Conservation (phyloP, 2,329 filamentous ascomycete species). For the Rhynchosporium graminicola region DNA sequence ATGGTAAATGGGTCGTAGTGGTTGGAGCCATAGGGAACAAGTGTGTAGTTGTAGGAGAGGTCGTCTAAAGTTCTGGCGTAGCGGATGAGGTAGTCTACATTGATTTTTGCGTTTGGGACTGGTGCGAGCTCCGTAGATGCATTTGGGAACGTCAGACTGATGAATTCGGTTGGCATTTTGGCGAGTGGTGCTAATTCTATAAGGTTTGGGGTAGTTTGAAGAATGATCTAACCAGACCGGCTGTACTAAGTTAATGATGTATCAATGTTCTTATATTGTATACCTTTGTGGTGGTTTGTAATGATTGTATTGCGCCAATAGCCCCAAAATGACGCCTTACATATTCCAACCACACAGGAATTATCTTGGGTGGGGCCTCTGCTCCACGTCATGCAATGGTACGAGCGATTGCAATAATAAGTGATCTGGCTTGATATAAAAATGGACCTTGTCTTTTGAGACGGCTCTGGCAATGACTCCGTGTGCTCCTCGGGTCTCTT, state of each 20-base stretch:
- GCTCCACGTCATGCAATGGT: background rate
- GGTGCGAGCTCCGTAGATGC: conserved; percentile 55
- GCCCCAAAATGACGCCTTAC: conserved; percentile 13
- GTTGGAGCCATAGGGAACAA: conserved; percentile 59
- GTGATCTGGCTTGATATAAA: background rate
- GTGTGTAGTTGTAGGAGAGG: conserved; percentile 62
- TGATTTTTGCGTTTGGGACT: conserved; percentile 54
- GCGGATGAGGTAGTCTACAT: conserved; percentile 56
- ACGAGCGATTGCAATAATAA: background rate
- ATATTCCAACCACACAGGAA: conserved; percentile 3
- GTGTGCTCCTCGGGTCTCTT: background rate
- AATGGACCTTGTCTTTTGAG: background rate
- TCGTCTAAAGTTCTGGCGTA: conserved; percentile 60
- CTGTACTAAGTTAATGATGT: background rate
- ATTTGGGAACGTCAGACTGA: conserved; percentile 58
- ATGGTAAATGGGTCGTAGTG: conserved; percentile 59
- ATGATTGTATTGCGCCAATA: conserved; percentile 2
- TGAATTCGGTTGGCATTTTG: conserved; percentile 56
- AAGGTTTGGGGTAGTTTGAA: background rate
- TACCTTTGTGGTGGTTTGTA: conserved; percentile 7
- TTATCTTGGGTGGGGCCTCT: background rate
- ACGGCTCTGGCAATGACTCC: background rate
- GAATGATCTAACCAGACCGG: background rate
- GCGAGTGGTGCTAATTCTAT: background rate
- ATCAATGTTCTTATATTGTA: background rate